phyloP scores from a whole-genome alignment of 75 land plant species.

The Larix kaempferi region DNA sequence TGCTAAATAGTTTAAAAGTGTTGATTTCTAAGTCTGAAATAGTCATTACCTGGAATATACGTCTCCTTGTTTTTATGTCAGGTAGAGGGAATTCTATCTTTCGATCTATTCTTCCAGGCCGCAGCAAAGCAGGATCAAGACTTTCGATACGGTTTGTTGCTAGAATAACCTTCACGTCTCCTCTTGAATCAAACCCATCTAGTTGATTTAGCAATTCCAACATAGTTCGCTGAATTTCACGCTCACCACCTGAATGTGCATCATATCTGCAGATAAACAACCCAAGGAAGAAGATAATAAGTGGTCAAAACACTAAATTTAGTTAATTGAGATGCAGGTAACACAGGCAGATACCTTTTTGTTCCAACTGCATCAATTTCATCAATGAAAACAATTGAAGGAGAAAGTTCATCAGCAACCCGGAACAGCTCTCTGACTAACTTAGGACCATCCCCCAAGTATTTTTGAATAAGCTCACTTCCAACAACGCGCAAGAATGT shows the following conservation, averaged over 20 bases:
- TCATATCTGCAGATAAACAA: slow-evolving; percentile 55
- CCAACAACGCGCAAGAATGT: slow-evolving; percentile 93
- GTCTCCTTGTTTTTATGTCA: slow-evolving; percentile 71
- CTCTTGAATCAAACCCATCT: slow-evolving; percentile 92
- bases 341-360: slow-evolving; percentile 46
- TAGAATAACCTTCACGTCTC: slow-evolving; percentile 86
- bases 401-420: slow-evolving; percentile 93
- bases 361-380: slow-evolving; percentile 96
- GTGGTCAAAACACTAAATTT: too few relatives aligned
- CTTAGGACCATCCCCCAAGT: slow-evolving; percentile 95
- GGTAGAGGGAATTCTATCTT: slow-evolving; percentile 94
- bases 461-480: slow-evolving; percentile 88
- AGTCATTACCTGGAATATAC: slow-evolving; percentile 75
- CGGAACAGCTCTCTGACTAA: slow-evolving; percentile 82
- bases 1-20: too few relatives aligned
- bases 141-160: slow-evolving; percentile 91
- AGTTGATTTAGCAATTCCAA: slow-evolving; percentile 82
- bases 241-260: slow-evolving; percentile 91
- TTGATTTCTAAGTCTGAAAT: too few relatives aligned
- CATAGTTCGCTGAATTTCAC: slow-evolving; percentile 93
- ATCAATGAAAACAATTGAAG: slow-evolving; percentile 94
- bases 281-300: too few relatives aligned
- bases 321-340: too few relatives aligned
- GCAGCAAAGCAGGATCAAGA: slow-evolving; percentile 88
- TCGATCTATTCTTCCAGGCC: slow-evolving; percentile 89